A percentile compares a stretch with the other conserved stretches of the same genome.
Evolutionary conservation across 1,284 basidiomycete genomes (phyloP).

Genomic region (Paramarasmius palmivorus): DNA sequence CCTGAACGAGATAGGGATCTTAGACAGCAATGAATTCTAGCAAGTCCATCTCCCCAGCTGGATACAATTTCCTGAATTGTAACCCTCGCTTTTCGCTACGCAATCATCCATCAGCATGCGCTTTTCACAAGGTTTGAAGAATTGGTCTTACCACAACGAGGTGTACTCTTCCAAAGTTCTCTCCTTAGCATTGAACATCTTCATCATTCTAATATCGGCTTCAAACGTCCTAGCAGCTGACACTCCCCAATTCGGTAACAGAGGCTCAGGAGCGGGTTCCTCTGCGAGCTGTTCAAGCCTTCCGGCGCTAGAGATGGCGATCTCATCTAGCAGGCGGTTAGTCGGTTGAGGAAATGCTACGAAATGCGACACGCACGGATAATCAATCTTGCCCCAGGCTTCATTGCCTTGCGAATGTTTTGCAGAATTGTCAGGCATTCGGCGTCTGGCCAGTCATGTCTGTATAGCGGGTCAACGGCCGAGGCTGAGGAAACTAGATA

Average conservation of each 20-base stretch:
- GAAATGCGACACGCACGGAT: conserved; percentile 24
- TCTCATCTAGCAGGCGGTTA: too few species aligned
- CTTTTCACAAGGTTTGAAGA: background rate
- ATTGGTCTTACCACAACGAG: conserved; percentile 10
- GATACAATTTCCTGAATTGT: conserved; percentile 15
- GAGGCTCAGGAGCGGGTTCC: conserved; percentile 23
- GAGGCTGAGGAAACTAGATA: background rate
- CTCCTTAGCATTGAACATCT: conserved; percentile 7
- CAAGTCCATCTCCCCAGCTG: conserved; percentile 12
- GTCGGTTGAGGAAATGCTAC: too few species aligned
- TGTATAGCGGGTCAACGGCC: background rate
- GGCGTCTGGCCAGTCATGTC: conserved; percentile 29
- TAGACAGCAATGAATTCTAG: conserved; percentile 12
- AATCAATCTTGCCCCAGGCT: conserved; percentile 24
- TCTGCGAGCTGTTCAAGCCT: too few species aligned
- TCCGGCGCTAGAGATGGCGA: too few species aligned
- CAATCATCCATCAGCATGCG: background rate
- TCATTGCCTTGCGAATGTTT: conserved; percentile 27
- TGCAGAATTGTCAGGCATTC: conserved; percentile 26
- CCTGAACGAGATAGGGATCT: background rate
- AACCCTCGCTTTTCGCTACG: conserved; percentile 9
- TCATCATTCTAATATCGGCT: conserved; percentile 29
- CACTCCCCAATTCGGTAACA: conserved; percentile 27
- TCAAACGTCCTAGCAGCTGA: conserved; percentile 26
- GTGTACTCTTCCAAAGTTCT: conserved; percentile 8